phyloP scores from a whole-genome alignment of 257 asterid species.

The Nicotiana obtusifolia region DNA sequence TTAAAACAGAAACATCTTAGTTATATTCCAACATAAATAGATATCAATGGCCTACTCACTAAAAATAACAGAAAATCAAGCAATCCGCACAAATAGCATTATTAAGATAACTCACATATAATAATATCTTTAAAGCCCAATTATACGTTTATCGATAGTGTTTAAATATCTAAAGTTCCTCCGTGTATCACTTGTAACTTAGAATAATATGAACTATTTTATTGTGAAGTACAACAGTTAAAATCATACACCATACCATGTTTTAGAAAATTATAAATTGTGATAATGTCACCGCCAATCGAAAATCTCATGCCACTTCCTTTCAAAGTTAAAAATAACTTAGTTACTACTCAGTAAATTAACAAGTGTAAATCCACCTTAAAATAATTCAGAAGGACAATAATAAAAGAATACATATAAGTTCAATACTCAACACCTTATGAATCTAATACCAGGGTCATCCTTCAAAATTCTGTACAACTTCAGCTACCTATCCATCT shows the following conservation, averaged over 20 bases:
- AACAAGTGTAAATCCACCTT: not conserved
- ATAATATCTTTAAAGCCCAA: too few relatives aligned
- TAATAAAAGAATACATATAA: not conserved
- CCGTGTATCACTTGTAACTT: too few relatives aligned
- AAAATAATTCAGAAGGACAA: not conserved
- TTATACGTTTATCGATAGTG: too few relatives aligned
- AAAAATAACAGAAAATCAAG: too few relatives aligned
- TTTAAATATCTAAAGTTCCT: too few relatives aligned
- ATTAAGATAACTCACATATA: too few relatives aligned
- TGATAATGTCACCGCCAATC: conserved; percentile 91
- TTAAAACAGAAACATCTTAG: not conserved
- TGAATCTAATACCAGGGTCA: conserved; percentile 57
- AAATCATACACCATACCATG: conserved; percentile 38
- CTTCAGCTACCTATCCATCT: conserved; percentile 66
- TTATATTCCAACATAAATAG: too few relatives aligned
- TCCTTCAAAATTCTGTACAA: conserved; percentile 89
- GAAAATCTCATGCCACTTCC: conserved; percentile 85
- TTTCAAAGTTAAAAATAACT: conserved; percentile 38
- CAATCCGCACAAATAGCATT: too few relatives aligned
- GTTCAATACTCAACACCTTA: conserved; percentile 43
- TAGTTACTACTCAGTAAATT: not conserved
- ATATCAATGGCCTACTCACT: too few relatives aligned
- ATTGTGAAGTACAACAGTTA: not conserved
- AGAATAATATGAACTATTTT: not conserved
- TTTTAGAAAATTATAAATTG: conserved; percentile 45